A percentile compares a stretch with the other conserved stretches of the same genome.
Conservation (phyloP, 2,329 filamentous ascomycete genomes). For the Aspergillus sp. region DNA sequence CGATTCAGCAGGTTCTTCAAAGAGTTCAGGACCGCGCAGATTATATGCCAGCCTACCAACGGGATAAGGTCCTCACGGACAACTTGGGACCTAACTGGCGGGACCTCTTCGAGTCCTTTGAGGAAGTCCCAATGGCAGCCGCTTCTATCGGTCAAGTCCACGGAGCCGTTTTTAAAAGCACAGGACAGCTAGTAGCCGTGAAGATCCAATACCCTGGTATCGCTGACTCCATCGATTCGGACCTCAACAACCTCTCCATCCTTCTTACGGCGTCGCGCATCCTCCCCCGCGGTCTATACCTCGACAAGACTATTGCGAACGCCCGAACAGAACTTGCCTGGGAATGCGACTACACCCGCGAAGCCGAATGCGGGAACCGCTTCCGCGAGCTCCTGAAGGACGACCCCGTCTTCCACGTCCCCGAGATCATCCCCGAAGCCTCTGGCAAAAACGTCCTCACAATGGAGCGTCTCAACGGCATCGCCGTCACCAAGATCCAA, state of each 20-base stretch:
- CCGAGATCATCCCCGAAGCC: constrained; percentile 73
- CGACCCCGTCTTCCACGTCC: constrained; percentile 77
- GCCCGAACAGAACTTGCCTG: constrained; percentile 87
- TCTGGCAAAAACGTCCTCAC: constrained; percentile 85
- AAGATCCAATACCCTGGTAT: constrained; percentile 98
- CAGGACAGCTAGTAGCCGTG: constrained; percentile 76
- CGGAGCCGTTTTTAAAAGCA: constrained; percentile 74
- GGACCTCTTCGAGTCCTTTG: constrained; percentile 77
- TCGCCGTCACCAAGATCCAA: constrained; percentile 77
- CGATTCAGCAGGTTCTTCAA: constrained; percentile 86
- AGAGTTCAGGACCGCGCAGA: constrained; percentile 95
- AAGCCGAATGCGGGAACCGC: constrained; percentile 75
- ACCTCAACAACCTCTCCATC: constrained; percentile 88
- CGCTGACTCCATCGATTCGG: constrained; percentile 91
- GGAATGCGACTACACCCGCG: constrained; percentile 94
- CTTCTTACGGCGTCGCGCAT: constrained; percentile 87
- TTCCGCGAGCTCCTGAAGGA: constrained; percentile 77
- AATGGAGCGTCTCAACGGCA: constrained; percentile 86
- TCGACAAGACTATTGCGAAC: constrained; percentile 97
- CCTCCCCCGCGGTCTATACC: constrained; percentile 85
- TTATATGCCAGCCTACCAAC: constrained; percentile 95
- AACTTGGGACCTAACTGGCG: constrained; percentile 86
- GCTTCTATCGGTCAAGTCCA: constrained; percentile 98
- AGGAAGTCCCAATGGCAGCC: constrained; percentile 88
- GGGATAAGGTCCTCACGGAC: constrained; percentile 74